Evolutionary conservation across 2,329 filamentous ascomycete species (phyloP).

Genomic region (Colletotrichum sp.): DNA sequence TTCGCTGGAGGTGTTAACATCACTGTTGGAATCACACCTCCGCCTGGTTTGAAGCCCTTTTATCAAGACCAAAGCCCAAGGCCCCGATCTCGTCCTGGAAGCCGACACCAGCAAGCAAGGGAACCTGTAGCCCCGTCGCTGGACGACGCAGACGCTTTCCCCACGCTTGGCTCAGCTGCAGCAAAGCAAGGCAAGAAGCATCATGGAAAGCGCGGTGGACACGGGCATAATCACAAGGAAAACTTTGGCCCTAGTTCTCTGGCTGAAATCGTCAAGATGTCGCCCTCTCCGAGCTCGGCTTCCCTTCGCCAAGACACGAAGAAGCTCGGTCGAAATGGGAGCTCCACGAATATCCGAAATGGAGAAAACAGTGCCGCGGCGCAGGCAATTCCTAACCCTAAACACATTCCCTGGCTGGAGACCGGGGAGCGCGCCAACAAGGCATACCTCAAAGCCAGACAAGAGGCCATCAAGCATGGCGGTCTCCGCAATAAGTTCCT

Average conservation of each 20-base stretch:
- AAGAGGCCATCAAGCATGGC: conserved; percentile 96
- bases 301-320: conserved; percentile 64
- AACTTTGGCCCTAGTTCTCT: conserved; percentile 75
- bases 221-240: conserved; percentile 74
- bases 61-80: conserved; percentile 67
- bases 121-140: conserved; percentile 76
- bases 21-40: conserved; percentile 64
- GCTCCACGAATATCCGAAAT: conserved; percentile 65
- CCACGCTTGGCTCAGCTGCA: conserved; percentile 79
- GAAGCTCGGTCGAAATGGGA: conserved; percentile 67
- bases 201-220: conserved; percentile 87
- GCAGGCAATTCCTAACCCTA: conserved; percentile 83
- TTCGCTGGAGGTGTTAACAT: conserved; percentile 59
- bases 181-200: conserved; percentile 86
- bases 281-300: conserved; percentile 77
- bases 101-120: conserved; percentile 72
- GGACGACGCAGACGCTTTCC: conserved; percentile 95
- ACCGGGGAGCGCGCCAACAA: conserved; percentile 91
- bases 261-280: conserved; percentile 95
- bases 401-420: conserved; percentile 95
- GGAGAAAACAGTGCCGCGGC: conserved; percentile 83
- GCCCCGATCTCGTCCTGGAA: conserved; percentile 82
- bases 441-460: conserved; percentile 91
- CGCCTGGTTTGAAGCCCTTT: conserved; percentile 72
- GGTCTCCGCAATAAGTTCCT: conserved; percentile 96